Percentiles rank a stretch among this genome's conserved stretches.
These are phyloP conservation scores for Phialophora chinensis DNA, from an alignment of 2,329 filamentous ascomycete genomes.

Conservation along the genomic window DNA sequence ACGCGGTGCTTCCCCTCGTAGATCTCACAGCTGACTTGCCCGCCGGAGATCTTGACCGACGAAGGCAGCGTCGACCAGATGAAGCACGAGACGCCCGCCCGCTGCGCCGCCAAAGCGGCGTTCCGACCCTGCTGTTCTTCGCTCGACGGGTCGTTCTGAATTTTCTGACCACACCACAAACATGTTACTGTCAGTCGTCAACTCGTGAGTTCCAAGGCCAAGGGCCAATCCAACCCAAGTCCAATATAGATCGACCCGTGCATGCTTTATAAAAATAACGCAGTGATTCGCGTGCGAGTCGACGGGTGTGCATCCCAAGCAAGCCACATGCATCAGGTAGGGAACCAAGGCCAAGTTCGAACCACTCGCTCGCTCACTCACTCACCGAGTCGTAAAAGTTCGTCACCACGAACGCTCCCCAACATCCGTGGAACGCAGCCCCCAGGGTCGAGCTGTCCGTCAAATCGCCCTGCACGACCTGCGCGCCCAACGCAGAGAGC, in stretches of 20 bases:
- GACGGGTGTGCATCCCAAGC: no score
- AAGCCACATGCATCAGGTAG: neutral
- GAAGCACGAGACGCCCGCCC: conserved; percentile 28
- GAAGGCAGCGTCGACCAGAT: conserved; percentile 32
- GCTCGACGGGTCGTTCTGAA: conserved; percentile 30
- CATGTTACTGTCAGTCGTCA: neutral
- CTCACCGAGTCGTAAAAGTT: conserved; percentile 33
- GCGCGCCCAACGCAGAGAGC: conserved; percentile 38
- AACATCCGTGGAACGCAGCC: conserved; percentile 26
- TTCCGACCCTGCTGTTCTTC: conserved; percentile 34
- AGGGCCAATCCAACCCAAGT: no score
- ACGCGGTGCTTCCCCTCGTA: conserved; percentile 38
- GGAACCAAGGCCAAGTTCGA: neutral
- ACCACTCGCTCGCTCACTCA: neutral
- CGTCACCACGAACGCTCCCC: conserved; percentile 36
- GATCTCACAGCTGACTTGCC: conserved; percentile 29
- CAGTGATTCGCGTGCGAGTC: no score
- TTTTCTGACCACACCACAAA: conserved; percentile 2
- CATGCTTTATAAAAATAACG: no score
- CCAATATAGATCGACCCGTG: no score
- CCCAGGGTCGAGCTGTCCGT: conserved; percentile 27
- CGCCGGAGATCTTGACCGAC: conserved; percentile 26
- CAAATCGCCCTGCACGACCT: conserved; percentile 41
- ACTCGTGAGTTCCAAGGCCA: no score
- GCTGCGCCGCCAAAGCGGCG: conserved; percentile 25